A percentile compares a stretch with the other conserved stretches of the same genome.
phyloP scores from a whole-genome alignment of 2,329 filamentous ascomycete genomes.

The Graphilbum fragrans region DNA sequence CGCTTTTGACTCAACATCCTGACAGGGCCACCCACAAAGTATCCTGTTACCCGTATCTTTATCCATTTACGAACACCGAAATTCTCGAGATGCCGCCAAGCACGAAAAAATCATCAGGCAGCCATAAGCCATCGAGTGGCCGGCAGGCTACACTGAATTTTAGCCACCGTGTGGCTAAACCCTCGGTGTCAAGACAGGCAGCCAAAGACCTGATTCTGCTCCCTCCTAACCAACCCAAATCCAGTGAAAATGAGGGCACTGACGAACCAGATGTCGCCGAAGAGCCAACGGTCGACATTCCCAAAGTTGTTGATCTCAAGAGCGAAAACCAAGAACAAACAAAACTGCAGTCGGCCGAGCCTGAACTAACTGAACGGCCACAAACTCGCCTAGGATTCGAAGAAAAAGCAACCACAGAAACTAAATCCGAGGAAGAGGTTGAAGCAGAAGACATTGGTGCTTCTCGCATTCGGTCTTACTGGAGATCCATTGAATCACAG shows the following conservation, averaged over 20 bases:
- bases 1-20: too few relatives aligned
- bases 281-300: too few relatives aligned
- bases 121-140: conserved; percentile 11
- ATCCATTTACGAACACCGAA: background rate
- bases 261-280: too few relatives aligned
- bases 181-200: conserved; percentile 27
- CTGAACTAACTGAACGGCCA: too few relatives aligned
- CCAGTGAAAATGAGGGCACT: background rate
- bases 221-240: conserved; percentile 1
- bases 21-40: too few relatives aligned
- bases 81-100: conserved; percentile 27
- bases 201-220: conserved; percentile 28
- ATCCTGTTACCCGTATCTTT: background rate
- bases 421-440: conserved; percentile 37
- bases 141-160: conserved; percentile 48
- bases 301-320: background rate
- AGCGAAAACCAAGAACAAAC: conserved; percentile 5
- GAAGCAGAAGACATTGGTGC: conserved; percentile 54
- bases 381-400: background rate
- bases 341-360: conserved; percentile 15
- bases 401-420: conserved; percentile 2
- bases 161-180: conserved; percentile 43
- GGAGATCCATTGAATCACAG: conserved; percentile 58
- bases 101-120: conserved; percentile 34
- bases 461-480: conserved; percentile 64